Evolutionary conservation across 768 basidiomycete species (phyloP).

Genomic region (Auriculariales sp.): DNA sequence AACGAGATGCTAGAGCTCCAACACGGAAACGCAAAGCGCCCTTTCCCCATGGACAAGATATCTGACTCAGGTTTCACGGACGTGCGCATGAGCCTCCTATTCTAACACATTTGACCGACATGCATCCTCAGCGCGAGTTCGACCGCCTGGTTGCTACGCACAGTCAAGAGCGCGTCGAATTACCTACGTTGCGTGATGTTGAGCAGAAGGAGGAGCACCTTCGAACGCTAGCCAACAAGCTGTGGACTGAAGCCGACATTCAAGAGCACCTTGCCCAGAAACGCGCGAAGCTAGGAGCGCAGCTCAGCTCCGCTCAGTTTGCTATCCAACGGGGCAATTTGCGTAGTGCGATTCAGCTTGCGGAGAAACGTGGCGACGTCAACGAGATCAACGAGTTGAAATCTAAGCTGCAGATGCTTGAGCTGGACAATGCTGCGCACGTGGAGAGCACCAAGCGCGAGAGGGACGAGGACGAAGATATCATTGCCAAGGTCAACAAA

Average conservation of each 20-base stretch:
- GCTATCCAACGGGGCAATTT: neutral
- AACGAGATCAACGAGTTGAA: neutral
- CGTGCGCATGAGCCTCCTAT: conserved; percentile 27
- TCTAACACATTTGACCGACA: neutral
- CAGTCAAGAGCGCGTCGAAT: conserved; percentile 35
- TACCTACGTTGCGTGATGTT: conserved; percentile 54
- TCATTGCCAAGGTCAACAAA: conserved; percentile 74
- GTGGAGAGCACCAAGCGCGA: neutral
- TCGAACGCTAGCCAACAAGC: conserved; percentile 38
- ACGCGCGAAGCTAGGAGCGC: neutral
- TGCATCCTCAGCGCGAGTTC: conserved; percentile 53
- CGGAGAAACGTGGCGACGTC: neutral
- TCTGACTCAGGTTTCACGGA: conserved; percentile 55
- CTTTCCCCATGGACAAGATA: conserved; percentile 72
- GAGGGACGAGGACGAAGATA: conserved; percentile 22
- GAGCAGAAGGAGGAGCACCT: conserved; percentile 55
- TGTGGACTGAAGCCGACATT: conserved; percentile 52
- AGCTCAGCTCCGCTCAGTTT: neutral
- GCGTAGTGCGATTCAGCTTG: neutral
- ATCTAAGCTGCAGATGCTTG: neutral
- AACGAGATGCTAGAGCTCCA: conserved; percentile 60
- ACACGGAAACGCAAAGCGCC: conserved; percentile 50
- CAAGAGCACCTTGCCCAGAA: neutral
- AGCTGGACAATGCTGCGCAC: neutral
- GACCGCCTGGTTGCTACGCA: conserved; percentile 36